Evolutionary conservation across 1,284 basidiomycete genomes (phyloP).

Genomic region (Malassezia furfur): DNA sequence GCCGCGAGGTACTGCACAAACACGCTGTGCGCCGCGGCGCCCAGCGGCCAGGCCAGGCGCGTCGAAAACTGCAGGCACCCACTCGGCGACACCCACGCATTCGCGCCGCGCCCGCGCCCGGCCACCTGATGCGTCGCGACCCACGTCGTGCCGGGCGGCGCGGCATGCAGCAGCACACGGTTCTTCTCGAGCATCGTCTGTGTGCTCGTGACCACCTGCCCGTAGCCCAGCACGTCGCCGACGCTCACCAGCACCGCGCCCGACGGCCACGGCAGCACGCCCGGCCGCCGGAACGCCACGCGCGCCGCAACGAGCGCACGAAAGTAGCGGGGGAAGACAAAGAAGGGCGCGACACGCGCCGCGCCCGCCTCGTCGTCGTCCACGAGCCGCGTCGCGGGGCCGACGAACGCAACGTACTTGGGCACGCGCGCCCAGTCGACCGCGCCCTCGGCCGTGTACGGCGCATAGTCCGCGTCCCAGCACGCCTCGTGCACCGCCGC

Average conservation of each 20-base stretch:
- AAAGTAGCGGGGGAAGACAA: slow-evolving; percentile 3
- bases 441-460: not conserved
- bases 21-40: slow-evolving; percentile 66
- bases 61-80: slow-evolving; percentile 83
- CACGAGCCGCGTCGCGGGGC: not conserved
- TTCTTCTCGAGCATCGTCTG: slow-evolving; percentile 92
- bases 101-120: slow-evolving; percentile 78
- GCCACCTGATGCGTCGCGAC: slow-evolving; percentile 77
- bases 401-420: not conserved
- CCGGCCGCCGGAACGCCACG: not conserved
- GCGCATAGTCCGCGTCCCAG: not conserved
- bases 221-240: slow-evolving; percentile 53
- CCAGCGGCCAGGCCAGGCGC: slow-evolving; percentile 57
- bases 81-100: slow-evolving; percentile 82
- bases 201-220: slow-evolving; percentile 82
- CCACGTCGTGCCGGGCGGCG: slow-evolving; percentile 69
- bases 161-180: slow-evolving; percentile 58
- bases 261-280: slow-evolving; percentile 4
- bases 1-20: slow-evolving; percentile 93
- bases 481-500: not conserved
- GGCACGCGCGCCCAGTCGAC: not conserved
- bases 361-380: not conserved
- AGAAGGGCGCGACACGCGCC: not conserved
- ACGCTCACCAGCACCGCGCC: not conserved
- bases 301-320: not conserved